Evolutionary conservation across 306 rosid genomes (phyloP).

Genomic region (Rosa rugosa): DNA sequence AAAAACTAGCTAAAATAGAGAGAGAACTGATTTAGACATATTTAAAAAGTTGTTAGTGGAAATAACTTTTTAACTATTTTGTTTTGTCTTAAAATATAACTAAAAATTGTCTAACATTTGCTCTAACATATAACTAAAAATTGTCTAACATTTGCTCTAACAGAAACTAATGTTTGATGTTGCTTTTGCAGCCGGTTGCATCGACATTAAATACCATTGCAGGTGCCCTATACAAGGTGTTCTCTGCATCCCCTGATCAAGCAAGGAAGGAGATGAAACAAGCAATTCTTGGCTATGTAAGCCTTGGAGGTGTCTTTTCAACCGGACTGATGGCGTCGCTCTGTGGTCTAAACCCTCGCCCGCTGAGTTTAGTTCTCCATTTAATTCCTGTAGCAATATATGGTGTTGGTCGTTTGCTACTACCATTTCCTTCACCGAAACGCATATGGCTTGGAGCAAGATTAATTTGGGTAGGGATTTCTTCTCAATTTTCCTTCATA

Average conservation of each 20-base stretch:
- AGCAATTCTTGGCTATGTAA: constrained; percentile 53
- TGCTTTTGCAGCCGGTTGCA: constrained; percentile 49
- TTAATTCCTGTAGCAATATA: constrained; percentile 63
- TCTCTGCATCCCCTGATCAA: constrained; percentile 40
- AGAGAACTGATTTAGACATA: too few species aligned
- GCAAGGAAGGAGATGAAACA: constrained; percentile 49
- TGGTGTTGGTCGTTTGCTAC: constrained; percentile 56
- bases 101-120: too few species aligned
- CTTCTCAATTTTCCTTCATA: neutral
- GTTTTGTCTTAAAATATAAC: too few species aligned
- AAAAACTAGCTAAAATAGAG: too few species aligned
- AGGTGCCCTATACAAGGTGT: constrained; percentile 45
- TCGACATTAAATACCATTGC: constrained; percentile 61
- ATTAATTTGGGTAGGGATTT: constrained; percentile 46
- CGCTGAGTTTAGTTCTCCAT: constrained; percentile 55
- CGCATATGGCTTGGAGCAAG: constrained; percentile 58
- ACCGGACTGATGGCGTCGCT: constrained; percentile 50
- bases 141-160: too few species aligned
- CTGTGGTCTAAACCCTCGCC: constrained; percentile 57
- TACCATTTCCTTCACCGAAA: constrained; percentile 60
- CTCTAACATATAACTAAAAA: too few species aligned
- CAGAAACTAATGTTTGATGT: neutral
- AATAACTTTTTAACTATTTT: too few species aligned
- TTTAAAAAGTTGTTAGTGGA: too few species aligned
- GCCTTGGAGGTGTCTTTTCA: constrained; percentile 48